Evolutionary conservation across 2,329 filamentous ascomycete species (phyloP).

Genomic region (Talaromyces pinophilus): DNA sequence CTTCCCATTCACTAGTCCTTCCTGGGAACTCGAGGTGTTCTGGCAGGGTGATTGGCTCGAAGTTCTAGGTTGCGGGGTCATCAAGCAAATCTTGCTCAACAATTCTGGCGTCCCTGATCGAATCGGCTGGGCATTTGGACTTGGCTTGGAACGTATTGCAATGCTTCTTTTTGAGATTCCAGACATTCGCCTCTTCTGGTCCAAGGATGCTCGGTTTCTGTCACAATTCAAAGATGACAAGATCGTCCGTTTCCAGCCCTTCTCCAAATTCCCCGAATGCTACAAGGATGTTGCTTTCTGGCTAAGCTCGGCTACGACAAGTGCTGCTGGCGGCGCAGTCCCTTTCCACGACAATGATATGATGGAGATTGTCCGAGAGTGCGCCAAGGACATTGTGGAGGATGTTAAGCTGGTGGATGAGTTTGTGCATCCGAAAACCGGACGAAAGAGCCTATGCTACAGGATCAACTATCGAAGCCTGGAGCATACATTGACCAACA

Average conservation of each 20-base stretch:
- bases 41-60: slow-evolving; percentile 96
- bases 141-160: slow-evolving; percentile 90
- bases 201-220: slow-evolving; percentile 79
- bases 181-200: slow-evolving; percentile 97
- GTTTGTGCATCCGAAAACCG: slow-evolving; percentile 84
- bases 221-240: slow-evolving; percentile 67
- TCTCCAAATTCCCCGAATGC: slow-evolving; percentile 87
- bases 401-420: slow-evolving; percentile 82
- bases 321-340: slow-evolving; percentile 41
- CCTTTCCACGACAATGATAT: slow-evolving; percentile 91
- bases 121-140: slow-evolving; percentile 92
- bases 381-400: slow-evolving; percentile 82
- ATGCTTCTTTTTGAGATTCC: slow-evolving; percentile 97
- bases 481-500: slow-evolving; percentile 84
- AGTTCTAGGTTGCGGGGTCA: slow-evolving; percentile 87
- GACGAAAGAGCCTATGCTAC: slow-evolving; percentile 83
- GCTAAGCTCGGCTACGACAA: slow-evolving; percentile 56
- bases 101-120: slow-evolving; percentile 73
- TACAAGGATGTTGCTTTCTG: slow-evolving; percentile 95
- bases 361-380: slow-evolving; percentile 88
- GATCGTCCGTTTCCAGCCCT: slow-evolving; percentile 72
- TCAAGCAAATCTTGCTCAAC: slow-evolving; percentile 77
- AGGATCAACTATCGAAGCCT: slow-evolving; percentile 90
- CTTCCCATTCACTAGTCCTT: slow-evolving; percentile 95
- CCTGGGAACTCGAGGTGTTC: slow-evolving; percentile 94